Conservation (phyloP, 345 rosid species). For the Sisymbrium irio region DNA sequence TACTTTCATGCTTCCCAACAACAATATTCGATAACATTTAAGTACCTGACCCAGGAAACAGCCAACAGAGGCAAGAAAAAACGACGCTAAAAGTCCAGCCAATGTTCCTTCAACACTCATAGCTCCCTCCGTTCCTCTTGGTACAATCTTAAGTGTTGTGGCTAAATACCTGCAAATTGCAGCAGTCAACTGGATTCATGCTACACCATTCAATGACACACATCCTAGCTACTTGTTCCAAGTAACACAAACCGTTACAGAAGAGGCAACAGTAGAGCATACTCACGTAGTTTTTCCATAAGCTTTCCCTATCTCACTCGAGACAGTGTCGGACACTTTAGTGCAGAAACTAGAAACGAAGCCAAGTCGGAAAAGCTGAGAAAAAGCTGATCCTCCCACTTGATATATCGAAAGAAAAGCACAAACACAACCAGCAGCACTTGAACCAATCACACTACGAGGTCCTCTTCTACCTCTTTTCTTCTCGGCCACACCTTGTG, state of each 20-base stretch:
- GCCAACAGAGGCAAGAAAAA: conserved; percentile 63
- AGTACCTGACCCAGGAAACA: conserved; percentile 71
- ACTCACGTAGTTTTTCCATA: conserved; percentile 95
- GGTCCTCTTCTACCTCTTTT: conserved; percentile 95
- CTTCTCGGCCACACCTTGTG: conserved; percentile 95
- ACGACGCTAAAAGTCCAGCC: conserved; percentile 81
- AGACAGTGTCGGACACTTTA: conserved; percentile 88
- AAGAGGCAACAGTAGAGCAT: background rate
- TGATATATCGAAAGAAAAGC: conserved; percentile 71
- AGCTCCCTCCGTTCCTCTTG: conserved; percentile 98
- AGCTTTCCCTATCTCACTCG: conserved; percentile 97
- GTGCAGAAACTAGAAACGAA: conserved; percentile 97
- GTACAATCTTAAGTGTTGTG: conserved; percentile 81
- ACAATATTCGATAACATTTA: background rate
- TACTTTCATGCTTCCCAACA: background rate
- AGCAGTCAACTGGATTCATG: background rate
- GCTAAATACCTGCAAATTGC: conserved; percentile 56
- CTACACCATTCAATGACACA: background rate
- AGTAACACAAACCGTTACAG: conserved; percentile 4
- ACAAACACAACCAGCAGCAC: conserved; percentile 93
- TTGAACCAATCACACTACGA: conserved; percentile 94
- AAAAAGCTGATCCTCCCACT: conserved; percentile 58
- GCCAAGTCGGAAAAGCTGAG: conserved; percentile 60
- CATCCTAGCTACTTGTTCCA: conserved; percentile 13
- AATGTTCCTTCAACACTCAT: conserved; percentile 92